These are phyloP conservation scores for Spizellomyces sp. DNA, from an alignment of 192 early-diverging fungal genomes.

Conservation along the genomic window DNA sequence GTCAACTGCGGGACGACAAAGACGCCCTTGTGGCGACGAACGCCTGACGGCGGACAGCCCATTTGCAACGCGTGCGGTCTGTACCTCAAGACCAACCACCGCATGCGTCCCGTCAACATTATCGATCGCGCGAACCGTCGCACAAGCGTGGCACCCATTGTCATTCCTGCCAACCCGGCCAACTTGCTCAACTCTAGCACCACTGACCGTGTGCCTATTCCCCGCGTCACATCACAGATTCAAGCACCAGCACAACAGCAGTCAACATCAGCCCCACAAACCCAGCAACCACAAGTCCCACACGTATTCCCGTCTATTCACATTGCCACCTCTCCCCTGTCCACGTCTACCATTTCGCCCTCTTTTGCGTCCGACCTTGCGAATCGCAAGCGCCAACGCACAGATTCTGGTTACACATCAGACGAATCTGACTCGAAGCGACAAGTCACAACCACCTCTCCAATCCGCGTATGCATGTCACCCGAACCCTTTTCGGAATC, in stretches of 20 bases:
- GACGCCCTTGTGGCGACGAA: constrained; percentile 81
- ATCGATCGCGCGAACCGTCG: constrained; percentile 28
- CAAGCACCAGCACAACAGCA: too few relatives aligned
- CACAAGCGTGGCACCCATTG: constrained; percentile 2
- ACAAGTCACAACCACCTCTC: background rate
- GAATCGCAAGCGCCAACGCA: background rate
- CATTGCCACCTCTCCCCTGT: background rate
- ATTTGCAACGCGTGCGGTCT: constrained; percentile 88
- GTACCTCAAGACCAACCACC: constrained; percentile 76
- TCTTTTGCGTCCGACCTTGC: background rate
- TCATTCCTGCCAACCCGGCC: background rate
- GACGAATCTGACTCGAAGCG: background rate
- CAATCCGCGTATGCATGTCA: constrained; percentile 2
- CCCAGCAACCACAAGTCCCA: background rate
- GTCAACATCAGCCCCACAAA: background rate
- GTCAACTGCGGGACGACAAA: constrained; percentile 76
- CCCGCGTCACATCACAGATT: too few relatives aligned
- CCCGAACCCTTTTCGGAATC: constrained; percentile 1
- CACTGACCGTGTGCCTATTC: too few relatives aligned
- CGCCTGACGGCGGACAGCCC: constrained; percentile 68
- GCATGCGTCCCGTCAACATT: constrained; percentile 63
- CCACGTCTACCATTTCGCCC: background rate
- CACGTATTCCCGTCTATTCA: background rate
- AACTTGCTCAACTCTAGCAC: too few relatives aligned
- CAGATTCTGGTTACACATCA: constrained; percentile 3